These are phyloP conservation scores for Colletotrichum godetiae DNA, from an alignment of 2,329 filamentous ascomycete species.

Conservation along the genomic window DNA sequence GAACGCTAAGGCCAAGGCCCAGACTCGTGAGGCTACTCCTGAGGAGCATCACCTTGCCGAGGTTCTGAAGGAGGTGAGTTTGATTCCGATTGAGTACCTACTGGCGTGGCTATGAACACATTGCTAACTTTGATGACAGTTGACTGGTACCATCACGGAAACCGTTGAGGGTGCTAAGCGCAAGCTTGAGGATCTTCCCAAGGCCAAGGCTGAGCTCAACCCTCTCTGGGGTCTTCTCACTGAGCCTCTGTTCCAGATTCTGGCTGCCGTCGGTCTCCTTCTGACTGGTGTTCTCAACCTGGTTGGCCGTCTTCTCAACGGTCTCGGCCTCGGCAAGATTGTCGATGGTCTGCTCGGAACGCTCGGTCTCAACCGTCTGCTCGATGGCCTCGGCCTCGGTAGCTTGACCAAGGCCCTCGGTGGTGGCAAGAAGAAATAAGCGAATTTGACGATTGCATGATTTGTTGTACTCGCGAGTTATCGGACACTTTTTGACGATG, in stretches of 20 bases:
- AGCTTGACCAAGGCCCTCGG: slow-evolving; percentile 55
- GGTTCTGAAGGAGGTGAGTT: slow-evolving; percentile 76
- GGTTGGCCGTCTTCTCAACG: slow-evolving; percentile 83
- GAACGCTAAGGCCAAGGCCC: slow-evolving; percentile 85
- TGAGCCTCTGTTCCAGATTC: slow-evolving; percentile 92
- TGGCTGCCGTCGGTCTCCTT: slow-evolving; percentile 87
- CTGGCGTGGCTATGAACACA: accelerated
- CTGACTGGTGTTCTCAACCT: slow-evolving; percentile 86
- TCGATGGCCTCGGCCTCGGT: slow-evolving; percentile 78
- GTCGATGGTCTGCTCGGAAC: slow-evolving; percentile 84
- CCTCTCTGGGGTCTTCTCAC: slow-evolving; percentile 86
- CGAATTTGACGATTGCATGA: neutral
- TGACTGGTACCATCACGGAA: slow-evolving; percentile 82
- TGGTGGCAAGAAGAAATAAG: slow-evolving; percentile 47
- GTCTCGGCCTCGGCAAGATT: slow-evolving; percentile 83
- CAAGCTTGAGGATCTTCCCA: slow-evolving; percentile 90
- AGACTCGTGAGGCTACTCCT: slow-evolving; percentile 79
- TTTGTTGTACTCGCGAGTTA: neutral
- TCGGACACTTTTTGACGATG: neutral
- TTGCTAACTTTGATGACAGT: slow-evolving; percentile 47
- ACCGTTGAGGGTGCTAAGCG: slow-evolving; percentile 90
- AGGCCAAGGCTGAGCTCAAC: slow-evolving; percentile 94
- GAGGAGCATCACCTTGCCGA: slow-evolving; percentile 90
- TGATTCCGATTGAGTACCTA: neutral
- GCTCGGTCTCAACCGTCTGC: slow-evolving; percentile 79